Percentiles rank a stretch among this genome's conserved stretches.
Conservation (phyloP, 331 rosid species). For the Malus hybrid region DNA sequence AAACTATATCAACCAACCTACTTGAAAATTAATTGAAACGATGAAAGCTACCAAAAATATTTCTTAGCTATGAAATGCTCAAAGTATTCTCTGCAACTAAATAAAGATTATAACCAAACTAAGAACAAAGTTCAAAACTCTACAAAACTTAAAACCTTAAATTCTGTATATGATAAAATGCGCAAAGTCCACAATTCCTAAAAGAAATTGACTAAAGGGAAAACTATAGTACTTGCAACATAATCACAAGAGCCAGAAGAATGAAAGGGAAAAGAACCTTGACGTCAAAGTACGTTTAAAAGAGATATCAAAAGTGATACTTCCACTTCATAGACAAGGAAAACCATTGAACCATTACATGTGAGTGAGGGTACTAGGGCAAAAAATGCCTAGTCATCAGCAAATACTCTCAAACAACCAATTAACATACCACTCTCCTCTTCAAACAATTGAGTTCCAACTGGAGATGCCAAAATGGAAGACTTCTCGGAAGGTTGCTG, state of each 20-base stretch:
- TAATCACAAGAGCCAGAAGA: not conserved
- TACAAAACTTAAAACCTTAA: not conserved
- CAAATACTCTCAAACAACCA: not conserved
- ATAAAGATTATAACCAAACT: not conserved
- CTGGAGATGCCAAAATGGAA: constrained; percentile 28
- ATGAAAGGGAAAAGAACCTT: not conserved
- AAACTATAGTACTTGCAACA: constrained; percentile 5
- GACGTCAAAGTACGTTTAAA: not conserved
- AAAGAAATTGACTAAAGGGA: not conserved
- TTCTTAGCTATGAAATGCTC: not conserved
- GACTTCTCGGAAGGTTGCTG: constrained; percentile 35
- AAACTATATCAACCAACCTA: not conserved
- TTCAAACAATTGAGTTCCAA: constrained; percentile 31
- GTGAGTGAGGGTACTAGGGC: not conserved
- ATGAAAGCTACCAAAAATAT: not conserved
- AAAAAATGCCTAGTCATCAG: not conserved
- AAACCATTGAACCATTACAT: not conserved
- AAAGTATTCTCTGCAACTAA: not conserved
- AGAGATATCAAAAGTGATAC: constrained; percentile 28
- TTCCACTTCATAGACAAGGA: constrained; percentile 6
- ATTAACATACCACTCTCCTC: constrained; percentile 23
- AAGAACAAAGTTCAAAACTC: not conserved
- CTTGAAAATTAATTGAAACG: not conserved
- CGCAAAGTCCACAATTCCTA: not conserved
- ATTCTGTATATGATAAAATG: not conserved